Evolutionary conservation across 768 basidiomycete species (phyloP).

Genomic region (Kwoniella mangroviensis): DNA sequence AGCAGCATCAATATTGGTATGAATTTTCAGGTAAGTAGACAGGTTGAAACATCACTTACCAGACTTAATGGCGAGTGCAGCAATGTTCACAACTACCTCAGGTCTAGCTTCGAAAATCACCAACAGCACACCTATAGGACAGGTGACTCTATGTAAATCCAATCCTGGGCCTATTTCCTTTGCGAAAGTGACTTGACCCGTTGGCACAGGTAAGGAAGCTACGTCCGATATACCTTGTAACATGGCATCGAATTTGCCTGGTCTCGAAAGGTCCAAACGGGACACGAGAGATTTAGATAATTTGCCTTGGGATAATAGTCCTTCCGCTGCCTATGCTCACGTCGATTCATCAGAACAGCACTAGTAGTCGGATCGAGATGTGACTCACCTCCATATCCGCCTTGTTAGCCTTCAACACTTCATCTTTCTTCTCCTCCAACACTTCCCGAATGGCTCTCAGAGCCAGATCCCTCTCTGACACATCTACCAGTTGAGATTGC

Average conservation of each 20-base stretch:
- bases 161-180: conserved; percentile 83
- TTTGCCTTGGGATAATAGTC: conserved; percentile 77
- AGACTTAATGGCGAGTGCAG: conserved; percentile 92
- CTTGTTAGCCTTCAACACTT: conserved; percentile 78
- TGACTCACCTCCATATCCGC: conserved; percentile 73
- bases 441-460: conserved; percentile 71
- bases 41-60: conserved; percentile 73
- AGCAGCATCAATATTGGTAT: conserved; percentile 75
- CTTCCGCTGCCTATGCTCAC: conserved; percentile 74
- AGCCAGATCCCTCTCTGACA: conserved; percentile 71
- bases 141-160: conserved; percentile 90
- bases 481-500: conserved; percentile 76
- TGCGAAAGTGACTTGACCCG: conserved; percentile 83
- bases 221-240: conserved; percentile 87
- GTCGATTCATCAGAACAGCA: too few relatives aligned
- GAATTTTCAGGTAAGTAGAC: conserved; percentile 25
- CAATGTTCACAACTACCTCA: conserved; percentile 97
- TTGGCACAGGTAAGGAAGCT: conserved; percentile 81
- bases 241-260: conserved; percentile 93
- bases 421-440: conserved; percentile 68
- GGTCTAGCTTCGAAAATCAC: conserved; percentile 98
- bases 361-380: not conserved
- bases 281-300: conserved; percentile 84
- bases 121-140: conserved; percentile 92
- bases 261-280: conserved; percentile 73